Evolutionary conservation across 2,329 filamentous ascomycete species (phyloP), one percentile per base, ranked within the genome.

Genomic region (Claviceps cyperi): DNA sequence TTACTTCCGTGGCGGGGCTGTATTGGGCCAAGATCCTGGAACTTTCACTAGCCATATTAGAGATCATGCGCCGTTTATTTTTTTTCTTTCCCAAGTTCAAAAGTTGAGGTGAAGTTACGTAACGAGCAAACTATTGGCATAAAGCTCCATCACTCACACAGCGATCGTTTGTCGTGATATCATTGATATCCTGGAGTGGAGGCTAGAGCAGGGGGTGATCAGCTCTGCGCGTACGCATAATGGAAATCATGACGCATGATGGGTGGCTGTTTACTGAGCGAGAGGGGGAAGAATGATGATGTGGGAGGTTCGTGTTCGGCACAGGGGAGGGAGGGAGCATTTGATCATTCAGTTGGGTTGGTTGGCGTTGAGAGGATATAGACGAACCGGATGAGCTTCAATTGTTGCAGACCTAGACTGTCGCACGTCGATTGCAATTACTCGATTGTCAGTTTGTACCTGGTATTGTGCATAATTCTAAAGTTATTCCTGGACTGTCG

Each of bases 301-400:
- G 49, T 50, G 47, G 39, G 50, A 44, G 35, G 19, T 36, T 39
- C 50, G 53, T 51, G 47, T 49, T 48, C 48, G 36, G 39, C 44
- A 50, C 48, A 35, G 46, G 43, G 50, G 55, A 54, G 43, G 55
- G 52, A 50, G 15, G 47, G 8, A 32, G 28, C 28, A 52, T 48
- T 54, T 54, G 59, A 62, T 56, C 57, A 60, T 65, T 61, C 58
- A 58, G 64, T 59, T 57, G 60, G 61, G 55, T 58, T 63, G 57
- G 58, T 51, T 56, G 65, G 64, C 64, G 64, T 67, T 66, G 61
- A 60, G 63, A 57, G 59, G 59, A 55, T 59, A 66, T 67, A 67
- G 65, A 67, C 60, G 62, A 66, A 63, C 64, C 60, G 59, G 58
- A 67, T 58, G 62, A 65, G 62, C 58, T 65, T 53, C 28, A 48